Base-by-base conservation (phyloP, 2,329 filamentous ascomycete species). In the Fusarium duplospermum region DNA sequence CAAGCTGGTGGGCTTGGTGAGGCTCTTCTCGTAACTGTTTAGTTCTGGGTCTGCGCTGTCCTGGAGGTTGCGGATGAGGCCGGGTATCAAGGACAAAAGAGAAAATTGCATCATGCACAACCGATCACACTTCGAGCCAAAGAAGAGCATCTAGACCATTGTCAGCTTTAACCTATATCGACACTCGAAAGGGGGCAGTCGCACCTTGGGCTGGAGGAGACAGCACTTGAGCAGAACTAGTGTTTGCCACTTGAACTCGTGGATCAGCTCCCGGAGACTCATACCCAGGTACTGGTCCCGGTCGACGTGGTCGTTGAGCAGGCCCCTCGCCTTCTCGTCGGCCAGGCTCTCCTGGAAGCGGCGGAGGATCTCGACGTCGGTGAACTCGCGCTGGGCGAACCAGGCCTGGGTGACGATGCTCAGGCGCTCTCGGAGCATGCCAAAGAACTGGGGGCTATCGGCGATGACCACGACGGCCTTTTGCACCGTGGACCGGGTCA, bases 91-190 rank as follows among this genome's bases (percentile, higher is more conserved):
- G 62, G 96, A 98, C 77, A 99, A 93, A 54, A 99, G 89, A 50
- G 96, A 96, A 85, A 98, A 99, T 83, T 99, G 96, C 84, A 98
- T 95, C 93, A 98, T 97, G 89, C 96, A 99, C 76, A 99, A 86
- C 74, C 93, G 90, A 83, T 99, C 96, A 83, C 96, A 98, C 77
- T 95, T 92, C n/a, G 96, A 95, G 71, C 96, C 95, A 79, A 98
- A 99, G 86, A 99, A 98, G 63, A 99, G 91, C 93, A 98, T 98
- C 95, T 98, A 29, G 31, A 10, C 18, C 4, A 56, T 4, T 31
- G 13, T 47, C 24, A 42, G 33, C 18, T 14, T 33, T 33, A 11
- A n/a, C 31, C 6, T 24, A n/a, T 4, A 24, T 7, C 11, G n/a
- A 18, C 18, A 18, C 50, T 52, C 45, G 16, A 27, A 52, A 13